Percentiles rank a stretch among this genome's conserved stretches.
These are phyloP conservation scores for Nyctanthes arbortristis DNA, from an alignment of 257 asterid species.

Conservation along the genomic window DNA sequence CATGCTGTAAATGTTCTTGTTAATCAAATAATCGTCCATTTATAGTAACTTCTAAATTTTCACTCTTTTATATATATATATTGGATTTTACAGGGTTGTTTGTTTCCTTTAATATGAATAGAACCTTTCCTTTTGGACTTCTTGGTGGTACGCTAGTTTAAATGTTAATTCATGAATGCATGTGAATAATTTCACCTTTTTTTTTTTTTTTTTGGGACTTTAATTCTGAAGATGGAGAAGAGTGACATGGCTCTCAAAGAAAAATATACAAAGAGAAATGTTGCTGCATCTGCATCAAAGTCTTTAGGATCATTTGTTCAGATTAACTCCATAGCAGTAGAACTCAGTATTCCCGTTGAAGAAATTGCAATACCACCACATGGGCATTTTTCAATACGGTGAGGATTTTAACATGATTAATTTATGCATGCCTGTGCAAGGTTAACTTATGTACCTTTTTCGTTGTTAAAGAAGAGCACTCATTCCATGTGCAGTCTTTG, in stretches of 20 bases:
- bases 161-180: slow-evolving; percentile 12
- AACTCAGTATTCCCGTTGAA: slow-evolving; percentile 39
- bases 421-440: too few species aligned
- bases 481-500: too few species aligned
- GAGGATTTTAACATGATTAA: slow-evolving; percentile 29
- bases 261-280: slow-evolving; percentile 24
- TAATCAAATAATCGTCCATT: slow-evolving; percentile 1
- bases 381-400: slow-evolving; percentile 79
- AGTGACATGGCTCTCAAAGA: slow-evolving; percentile 32
- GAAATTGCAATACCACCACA: slow-evolving; percentile 39
- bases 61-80: background rate
- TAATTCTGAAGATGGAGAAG: slow-evolving; percentile 43
- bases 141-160: slow-evolving; percentile 20
- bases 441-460: background rate
- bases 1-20: background rate
- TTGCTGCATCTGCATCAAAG: slow-evolving; percentile 34
- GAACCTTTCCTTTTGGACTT: background rate
- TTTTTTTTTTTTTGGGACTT: slow-evolving; percentile 24
- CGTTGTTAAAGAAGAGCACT: too few species aligned
- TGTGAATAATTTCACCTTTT: slow-evolving; percentile 19
- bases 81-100: background rate
- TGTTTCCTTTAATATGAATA: background rate
- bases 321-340: slow-evolving; percentile 57
- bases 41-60: slow-evolving; percentile 10
- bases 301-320: slow-evolving; percentile 45